Evolutionary conservation across 352 stramenopile species (phyloP).

Genomic region (Thraustotheca clavata): DNA sequence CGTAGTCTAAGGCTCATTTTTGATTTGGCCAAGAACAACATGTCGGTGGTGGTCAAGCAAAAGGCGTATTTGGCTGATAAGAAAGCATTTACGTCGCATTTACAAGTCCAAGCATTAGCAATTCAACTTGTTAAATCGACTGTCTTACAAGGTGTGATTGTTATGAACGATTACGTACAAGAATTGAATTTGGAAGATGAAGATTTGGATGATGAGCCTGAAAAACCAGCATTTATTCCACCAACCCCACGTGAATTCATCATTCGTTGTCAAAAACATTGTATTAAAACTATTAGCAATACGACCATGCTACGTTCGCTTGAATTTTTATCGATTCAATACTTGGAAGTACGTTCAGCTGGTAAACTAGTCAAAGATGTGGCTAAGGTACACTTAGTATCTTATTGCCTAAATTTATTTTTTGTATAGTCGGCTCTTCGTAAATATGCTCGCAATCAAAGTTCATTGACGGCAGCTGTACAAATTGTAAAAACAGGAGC

Average conservation of each 20-base stretch:
- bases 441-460: conserved; percentile 66
- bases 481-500: conserved; percentile 76
- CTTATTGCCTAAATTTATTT: not conserved
- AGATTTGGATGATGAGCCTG: conserved; percentile 32
- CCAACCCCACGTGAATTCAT: conserved; percentile 53
- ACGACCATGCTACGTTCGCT: conserved; percentile 69
- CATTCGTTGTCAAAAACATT: conserved; percentile 43
- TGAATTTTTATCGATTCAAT: conserved; percentile 51
- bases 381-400: conserved; percentile 13
- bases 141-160: conserved; percentile 56
- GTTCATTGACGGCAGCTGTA: conserved; percentile 35
- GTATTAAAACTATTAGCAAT: conserved; percentile 70
- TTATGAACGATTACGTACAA: conserved; percentile 71
- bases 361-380: conserved; percentile 78
- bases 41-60: conserved; percentile 23
- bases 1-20: too few relatives aligned
- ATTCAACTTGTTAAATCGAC: conserved; percentile 53
- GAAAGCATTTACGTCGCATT: conserved; percentile 81
- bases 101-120: conserved; percentile 56
- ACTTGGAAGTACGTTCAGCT: conserved; percentile 45
- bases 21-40: too few relatives aligned
- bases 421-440: conserved; percentile 39
- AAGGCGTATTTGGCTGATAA: conserved; percentile 77
- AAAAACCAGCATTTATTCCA: conserved; percentile 35
- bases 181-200: conserved; percentile 52